Evolutionary conservation across 495 filamentous ascomycete genomes (phyloP), one percentile per base, ranked within the genome.

Genomic region (Clohesyomyces aquaticus): DNA sequence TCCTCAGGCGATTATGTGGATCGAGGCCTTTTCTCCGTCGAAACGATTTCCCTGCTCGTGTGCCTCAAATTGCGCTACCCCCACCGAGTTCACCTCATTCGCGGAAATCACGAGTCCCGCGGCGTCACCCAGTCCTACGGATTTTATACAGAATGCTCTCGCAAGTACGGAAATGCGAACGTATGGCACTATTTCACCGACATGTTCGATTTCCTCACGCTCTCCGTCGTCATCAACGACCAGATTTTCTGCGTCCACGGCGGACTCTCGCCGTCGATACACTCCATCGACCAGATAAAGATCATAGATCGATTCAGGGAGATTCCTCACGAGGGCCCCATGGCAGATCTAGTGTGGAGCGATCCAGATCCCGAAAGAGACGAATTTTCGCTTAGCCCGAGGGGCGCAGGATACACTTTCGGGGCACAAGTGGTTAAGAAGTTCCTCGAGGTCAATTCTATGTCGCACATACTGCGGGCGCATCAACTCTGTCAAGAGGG

Each of bases 181-280:
- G 95, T 98, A 10, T 98, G 94, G 94, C 95, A 98, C 73, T 93
- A 97, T 75, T 98, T 98, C 71, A 98, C 94, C 54, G 94, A 98
- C 77, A 97, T 98, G 93, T 98, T 98, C 77, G 94, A 98, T 78
- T 98, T 93, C 73, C 83, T 98, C 55, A 96, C 93, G 2, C 78
- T 98, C 47, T 94, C 90, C 65, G 95, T 98, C 38, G 94, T 98
- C 61, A 98, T 98, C 72, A 94, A 97, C 77, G 88, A 98, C 75
- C 89, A 97, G 74, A 98, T 98, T 67, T 98, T 98, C 76, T 98
- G 94, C 74, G 94, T 98, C 4, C 94, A 98, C 75, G 94, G 94
- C 67, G 92, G 94, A 10, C 85, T 98, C 27, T 96, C 91, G 4
- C 94, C 94, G 0, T 95, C 90, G 3, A 98, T 98, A 67, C 94